A percentile compares a stretch with the other conserved stretches of the same genome.
phyloP scores from a whole-genome alignment of 345 rosid species.

The Geranium brycei region DNA sequence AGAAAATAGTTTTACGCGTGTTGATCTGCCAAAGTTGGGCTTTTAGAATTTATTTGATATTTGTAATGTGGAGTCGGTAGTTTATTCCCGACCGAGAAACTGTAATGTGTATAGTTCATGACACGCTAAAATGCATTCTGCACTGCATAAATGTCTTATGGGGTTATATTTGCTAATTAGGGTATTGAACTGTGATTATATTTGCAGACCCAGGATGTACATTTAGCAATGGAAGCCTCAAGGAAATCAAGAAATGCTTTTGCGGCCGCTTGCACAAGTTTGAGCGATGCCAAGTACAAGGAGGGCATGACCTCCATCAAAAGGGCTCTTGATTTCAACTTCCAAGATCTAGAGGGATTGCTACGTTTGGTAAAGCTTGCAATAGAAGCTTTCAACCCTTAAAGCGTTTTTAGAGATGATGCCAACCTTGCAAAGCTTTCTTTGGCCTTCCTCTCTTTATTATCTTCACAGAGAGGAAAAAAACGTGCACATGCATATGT shows the following conservation, averaged over 20 bases:
- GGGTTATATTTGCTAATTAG: slow-evolving; percentile 22
- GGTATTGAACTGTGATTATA: too few relatives aligned
- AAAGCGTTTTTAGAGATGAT: slow-evolving; percentile 12
- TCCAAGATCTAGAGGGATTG: slow-evolving; percentile 59
- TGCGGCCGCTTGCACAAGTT: slow-evolving; percentile 23
- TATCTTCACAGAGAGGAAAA: too few relatives aligned
- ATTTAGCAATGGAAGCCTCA: slow-evolving; percentile 65
- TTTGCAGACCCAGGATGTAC: slow-evolving; percentile 54
- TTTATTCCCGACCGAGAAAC: not conserved
- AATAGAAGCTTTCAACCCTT: slow-evolving; percentile 29
- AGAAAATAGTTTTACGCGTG: not conserved
- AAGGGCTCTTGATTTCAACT: slow-evolving; percentile 54
- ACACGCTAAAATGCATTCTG: not conserved
- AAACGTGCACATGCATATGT: too few relatives aligned
- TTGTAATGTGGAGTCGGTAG: too few relatives aligned
- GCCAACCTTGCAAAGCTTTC: not conserved
- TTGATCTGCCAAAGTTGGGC: not conserved
- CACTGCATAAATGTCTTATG: not conserved
- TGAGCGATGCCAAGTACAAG: slow-evolving; percentile 28
- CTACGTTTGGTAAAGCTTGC: slow-evolving; percentile 46
- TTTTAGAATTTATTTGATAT: too few relatives aligned
- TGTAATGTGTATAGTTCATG: too few relatives aligned
- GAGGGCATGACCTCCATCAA: slow-evolving; percentile 36
- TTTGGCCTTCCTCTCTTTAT: too few relatives aligned
- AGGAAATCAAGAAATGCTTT: slow-evolving; percentile 47